Evolutionary conservation across 75 land plant genomes (phyloP).

Genomic region (Selaginella moellendorffii): DNA sequence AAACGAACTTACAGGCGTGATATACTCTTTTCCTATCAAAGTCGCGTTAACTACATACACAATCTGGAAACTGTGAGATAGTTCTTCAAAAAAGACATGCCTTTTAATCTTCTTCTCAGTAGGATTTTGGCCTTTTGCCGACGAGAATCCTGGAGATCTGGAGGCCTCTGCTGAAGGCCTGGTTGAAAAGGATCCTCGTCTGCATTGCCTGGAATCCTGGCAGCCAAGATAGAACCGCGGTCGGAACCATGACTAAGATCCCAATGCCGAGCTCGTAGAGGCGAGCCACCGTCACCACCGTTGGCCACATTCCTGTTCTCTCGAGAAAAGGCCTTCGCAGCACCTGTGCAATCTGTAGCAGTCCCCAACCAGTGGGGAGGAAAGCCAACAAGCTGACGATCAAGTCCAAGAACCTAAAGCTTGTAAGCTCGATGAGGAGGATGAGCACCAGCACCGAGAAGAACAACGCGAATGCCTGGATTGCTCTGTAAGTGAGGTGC

Average conservation of each 20-base stretch:
- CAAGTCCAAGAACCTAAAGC: constrained; percentile 36
- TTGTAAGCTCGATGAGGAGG: constrained; percentile 36
- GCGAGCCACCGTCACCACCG: constrained; percentile 55
- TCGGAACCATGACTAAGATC: constrained; percentile 60
- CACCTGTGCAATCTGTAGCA: constrained; percentile 19
- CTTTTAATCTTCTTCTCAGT: too few relatives aligned
- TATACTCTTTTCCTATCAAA: too few relatives aligned
- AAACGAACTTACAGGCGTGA: too few relatives aligned
- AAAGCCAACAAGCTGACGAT: constrained; percentile 67
- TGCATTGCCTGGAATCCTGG: constrained; percentile 94
- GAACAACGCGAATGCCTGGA: constrained; percentile 45
- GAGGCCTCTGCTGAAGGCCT: constrained; percentile 91
- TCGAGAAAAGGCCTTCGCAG: constrained; percentile 7
- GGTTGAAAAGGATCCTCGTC: constrained; percentile 77
- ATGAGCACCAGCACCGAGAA: constrained; percentile 32
- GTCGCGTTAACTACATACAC: too few relatives aligned
- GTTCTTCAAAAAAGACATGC: too few relatives aligned
- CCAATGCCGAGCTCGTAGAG: constrained; percentile 68
- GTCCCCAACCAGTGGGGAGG: constrained; percentile 86
- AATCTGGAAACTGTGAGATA: too few relatives aligned
- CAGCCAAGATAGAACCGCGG: constrained; percentile 83
- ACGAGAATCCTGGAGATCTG: constrained; percentile 59
- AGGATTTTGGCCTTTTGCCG: constrained; percentile 42
- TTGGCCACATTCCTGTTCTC: constrained; percentile 32
- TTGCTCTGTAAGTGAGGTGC: constrained; percentile 57